Evolutionary conservation across 306 rosid species (phyloP).

Genomic region (Prunus kanzakura): DNA sequence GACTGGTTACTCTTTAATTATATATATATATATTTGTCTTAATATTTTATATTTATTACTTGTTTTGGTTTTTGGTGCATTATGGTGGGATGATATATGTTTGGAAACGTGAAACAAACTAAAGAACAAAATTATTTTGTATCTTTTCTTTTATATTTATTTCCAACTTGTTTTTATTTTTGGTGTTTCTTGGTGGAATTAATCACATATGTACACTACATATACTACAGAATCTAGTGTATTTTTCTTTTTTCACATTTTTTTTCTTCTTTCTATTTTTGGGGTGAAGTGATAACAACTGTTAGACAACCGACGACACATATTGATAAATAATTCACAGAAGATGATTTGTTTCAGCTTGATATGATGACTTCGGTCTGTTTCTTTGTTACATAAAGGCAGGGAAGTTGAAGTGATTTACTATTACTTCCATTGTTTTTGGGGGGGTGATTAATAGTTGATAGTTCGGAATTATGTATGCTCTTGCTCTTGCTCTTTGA

Average conservation of each 20-base stretch:
- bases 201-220: neutral
- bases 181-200: neutral
- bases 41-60: neutral
- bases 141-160: neutral
- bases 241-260: neutral
- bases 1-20: neutral
- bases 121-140: constrained; percentile 8
- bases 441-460: neutral
- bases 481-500: neutral
- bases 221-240: neutral
- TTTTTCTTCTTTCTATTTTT: neutral
- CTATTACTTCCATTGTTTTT: neutral
- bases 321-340: neutral
- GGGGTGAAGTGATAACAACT: constrained; percentile 8
- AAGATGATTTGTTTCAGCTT: neutral
- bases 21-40: neutral
- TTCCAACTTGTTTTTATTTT: no score
- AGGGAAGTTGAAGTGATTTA: neutral
- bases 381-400: constrained; percentile 3
- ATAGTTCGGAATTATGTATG: neutral
- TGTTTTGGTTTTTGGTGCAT: constrained; percentile 1
- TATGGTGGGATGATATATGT: neutral
- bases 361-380: neutral
- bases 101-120: constrained; percentile 2
- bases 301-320: neutral